Conservation (phyloP, 371 early-diverging fungal genomes). For the Mucor plumbeus region DNA sequence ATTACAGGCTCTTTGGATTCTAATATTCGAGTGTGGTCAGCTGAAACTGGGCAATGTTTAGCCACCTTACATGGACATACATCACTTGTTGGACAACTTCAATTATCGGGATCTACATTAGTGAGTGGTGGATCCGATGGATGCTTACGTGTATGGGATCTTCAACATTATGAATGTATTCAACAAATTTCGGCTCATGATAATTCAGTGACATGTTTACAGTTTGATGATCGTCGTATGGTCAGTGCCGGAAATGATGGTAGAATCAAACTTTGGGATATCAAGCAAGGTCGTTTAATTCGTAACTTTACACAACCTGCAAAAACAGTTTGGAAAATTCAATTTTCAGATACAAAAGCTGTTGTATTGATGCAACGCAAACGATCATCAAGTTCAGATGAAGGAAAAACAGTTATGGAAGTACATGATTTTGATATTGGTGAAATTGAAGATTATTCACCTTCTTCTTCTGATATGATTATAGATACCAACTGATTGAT, state of each 20-base stretch:
- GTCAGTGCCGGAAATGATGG: constrained; percentile 88
- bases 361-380: constrained; percentile 65
- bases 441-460: constrained; percentile 30
- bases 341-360: constrained; percentile 67
- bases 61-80: constrained; percentile 80
- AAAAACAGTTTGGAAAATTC: constrained; percentile 67
- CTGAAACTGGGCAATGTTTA: constrained; percentile 61
- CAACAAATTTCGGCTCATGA: constrained; percentile 79
- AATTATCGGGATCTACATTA: constrained; percentile 72
- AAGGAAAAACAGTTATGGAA: constrained; percentile 55
- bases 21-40: constrained; percentile 76
- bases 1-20: constrained; percentile 82
- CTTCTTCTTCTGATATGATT: constrained; percentile 25
- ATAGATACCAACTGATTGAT: constrained; percentile 23
- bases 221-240: constrained; percentile 82
- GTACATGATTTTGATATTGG: constrained; percentile 54
- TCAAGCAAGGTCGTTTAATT: constrained; percentile 72
- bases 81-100: constrained; percentile 85
- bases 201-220: constrained; percentile 87
- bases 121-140: constrained; percentile 91
- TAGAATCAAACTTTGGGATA: constrained; percentile 87
- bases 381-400: constrained; percentile 36
- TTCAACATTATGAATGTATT: constrained; percentile 68
- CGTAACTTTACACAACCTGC: constrained; percentile 68
- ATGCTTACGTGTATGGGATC: constrained; percentile 87